Evolutionary conservation across 148 eudicot species (phyloP).

Genomic region (Arbutus unedo): DNA sequence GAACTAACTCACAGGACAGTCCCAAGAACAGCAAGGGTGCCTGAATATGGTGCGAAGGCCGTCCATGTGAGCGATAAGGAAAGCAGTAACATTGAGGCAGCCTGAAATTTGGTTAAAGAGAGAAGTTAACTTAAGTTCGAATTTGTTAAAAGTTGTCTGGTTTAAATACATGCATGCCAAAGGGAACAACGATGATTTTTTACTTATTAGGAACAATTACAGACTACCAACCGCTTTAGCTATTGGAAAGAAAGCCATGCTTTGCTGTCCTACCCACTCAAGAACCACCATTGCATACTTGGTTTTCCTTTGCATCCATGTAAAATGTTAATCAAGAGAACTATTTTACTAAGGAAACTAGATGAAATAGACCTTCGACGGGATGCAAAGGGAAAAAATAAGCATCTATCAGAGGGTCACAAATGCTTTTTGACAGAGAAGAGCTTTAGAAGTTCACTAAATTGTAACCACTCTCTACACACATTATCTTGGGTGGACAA

Average conservation of each 20-base stretch:
- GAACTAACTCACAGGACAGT: conserved; percentile 79
- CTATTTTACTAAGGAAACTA: not conserved
- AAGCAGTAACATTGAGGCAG: conserved; percentile 90
- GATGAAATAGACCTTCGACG: not conserved
- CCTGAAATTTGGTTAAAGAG: conserved; percentile 41
- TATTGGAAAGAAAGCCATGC: not conserved
- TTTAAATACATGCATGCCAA: not conserved
- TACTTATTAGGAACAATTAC: not conserved
- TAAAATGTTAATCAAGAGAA: not conserved
- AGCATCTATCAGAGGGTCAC: not conserved
- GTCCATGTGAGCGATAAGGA: conserved; percentile 83
- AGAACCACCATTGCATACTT: not conserved
- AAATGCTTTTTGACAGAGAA: not conserved
- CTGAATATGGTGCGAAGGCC: conserved; percentile 84
- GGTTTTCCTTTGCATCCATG: not conserved
- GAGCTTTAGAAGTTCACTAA: not conserved
- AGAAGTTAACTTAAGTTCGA: not conserved
- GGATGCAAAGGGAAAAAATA: not conserved
- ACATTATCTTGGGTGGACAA: not conserved
- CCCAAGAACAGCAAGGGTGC: conserved; percentile 87
- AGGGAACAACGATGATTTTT: not conserved
- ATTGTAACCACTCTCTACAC: not conserved
- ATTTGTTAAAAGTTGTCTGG: conserved; percentile 2
- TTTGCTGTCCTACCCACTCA: not conserved
- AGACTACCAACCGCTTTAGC: not conserved